Evolutionary conservation across 2,329 filamentous ascomycete genomes (phyloP).

Genomic region (Pseudocercospora eumusae): DNA sequence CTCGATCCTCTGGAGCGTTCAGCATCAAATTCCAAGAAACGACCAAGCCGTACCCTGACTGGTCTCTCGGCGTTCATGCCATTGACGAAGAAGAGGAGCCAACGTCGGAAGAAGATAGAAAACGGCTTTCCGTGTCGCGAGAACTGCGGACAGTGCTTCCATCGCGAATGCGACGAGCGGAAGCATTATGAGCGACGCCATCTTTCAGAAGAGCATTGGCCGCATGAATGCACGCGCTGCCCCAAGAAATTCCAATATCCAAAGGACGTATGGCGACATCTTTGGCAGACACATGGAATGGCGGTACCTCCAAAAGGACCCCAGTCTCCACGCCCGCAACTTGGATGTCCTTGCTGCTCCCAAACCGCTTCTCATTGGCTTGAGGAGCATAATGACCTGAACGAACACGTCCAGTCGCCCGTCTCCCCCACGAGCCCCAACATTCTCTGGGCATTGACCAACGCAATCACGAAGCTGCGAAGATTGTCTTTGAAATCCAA

Average conservation of each 20-base stretch:
- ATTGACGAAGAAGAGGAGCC: background rate
- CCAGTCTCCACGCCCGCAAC: background rate
- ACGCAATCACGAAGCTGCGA: conserved; percentile 14
- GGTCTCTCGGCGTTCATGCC: background rate
- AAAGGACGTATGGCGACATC: conserved; percentile 22
- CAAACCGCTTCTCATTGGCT: background rate
- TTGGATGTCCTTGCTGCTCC: background rate
- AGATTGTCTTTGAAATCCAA: background rate
- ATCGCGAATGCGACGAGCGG: conserved; percentile 19
- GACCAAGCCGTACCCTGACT: conserved; percentile 2
- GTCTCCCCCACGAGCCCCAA: background rate
- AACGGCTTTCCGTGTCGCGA: conserved; percentile 17
- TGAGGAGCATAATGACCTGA: background rate
- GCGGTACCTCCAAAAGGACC: background rate
- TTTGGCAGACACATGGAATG: conserved; percentile 16
- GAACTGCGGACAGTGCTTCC: conserved; percentile 5
- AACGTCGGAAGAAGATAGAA: conserved; percentile 11
- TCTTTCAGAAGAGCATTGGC: background rate
- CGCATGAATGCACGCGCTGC: conserved; percentile 15
- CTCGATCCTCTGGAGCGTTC: background rate
- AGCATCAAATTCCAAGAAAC: conserved; percentile 9
- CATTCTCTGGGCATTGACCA: conserved; percentile 3
- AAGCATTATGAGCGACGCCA: conserved; percentile 21
- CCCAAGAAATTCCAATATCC: conserved; percentile 14
- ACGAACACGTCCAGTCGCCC: background rate